Base-by-base conservation (phyloP, 345 rosid species). In the Toxicodendron radicans region DNA sequence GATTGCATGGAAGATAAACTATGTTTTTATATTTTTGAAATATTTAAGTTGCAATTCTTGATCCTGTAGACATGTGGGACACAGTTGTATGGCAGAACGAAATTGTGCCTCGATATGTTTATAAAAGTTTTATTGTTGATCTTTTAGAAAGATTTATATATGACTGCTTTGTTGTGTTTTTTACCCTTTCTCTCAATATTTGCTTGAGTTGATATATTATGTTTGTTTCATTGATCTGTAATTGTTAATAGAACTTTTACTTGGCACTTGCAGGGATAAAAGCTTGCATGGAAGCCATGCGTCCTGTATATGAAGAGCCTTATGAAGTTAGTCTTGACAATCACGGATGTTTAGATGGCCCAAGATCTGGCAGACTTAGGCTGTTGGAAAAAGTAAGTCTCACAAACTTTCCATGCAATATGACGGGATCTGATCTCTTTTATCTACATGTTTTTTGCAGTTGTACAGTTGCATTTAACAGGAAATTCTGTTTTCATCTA, bases 241-340 rank as follows among this genome's bases (percentile, higher is more conserved):
- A 14, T 7, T 49, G 10, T 64, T 62, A 14, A 74, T 64, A 21
- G 3, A 17, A 45, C 58, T 24, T 20, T 7, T 27, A 41, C 27
- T 33, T 76, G 14, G 17, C 7, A 14, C 70, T 75, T 71, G 73
- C 83, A 94, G 98, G 98, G 97, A 84, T 94, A 68, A 88, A 86
- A 78, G 90, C 91, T 59, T 90, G 97, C 83, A 78, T 89, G 85
- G 83, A 85, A 77, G 85, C 87, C 58, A 80, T 48, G 79, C 35
- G 8, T 63, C 82, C 78, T 21, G 88, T 88, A 51, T 73, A 72
- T 57, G 97, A 94, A 82, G 98, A 90, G 73, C 77, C 83, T 64
- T 94, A 83, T 66, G 98, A 92, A 85, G 78, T 94, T 70, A 72
- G 81, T 52, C 79, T 86, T 5, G 97, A 94, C 85, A 89, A 83